Evolutionary conservation across 768 basidiomycete genomes (phyloP), one percentile per base, ranked within the genome.

Genomic region (Trametes punicea): DNA sequence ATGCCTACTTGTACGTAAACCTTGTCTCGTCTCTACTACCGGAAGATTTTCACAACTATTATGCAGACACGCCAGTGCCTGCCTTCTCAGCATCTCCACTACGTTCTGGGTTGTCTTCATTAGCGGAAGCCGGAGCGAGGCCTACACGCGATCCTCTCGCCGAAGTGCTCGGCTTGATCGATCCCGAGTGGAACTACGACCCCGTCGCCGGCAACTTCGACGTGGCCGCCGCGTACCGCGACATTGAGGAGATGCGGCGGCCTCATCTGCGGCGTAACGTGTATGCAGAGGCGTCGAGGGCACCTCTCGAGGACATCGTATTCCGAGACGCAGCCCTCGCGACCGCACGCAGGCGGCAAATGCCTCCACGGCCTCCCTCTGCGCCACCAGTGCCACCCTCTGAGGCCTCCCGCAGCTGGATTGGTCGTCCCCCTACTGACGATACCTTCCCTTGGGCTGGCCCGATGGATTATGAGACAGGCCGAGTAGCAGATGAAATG

Each of bases 1-100:
- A 60, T 60, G 58, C 58, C 53, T 1, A 21, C 21, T 8, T 54
- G 58, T 60, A 26, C 26, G 58, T 55, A 0, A 4, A 16, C 26
- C 18, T 29, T 18, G 16, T 34, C 11, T 49, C 15, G 9, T 16
- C 5, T 10, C 15, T 36, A n/a, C n/a, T n/a, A n/a, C n/a, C n/a
- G n/a, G 34, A 36, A 5, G 15, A 9, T 36, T 36, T 36, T 5
- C 34, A 15, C 5, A 36, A 5, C 7, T 36, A 15, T 36, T n/a
- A n/a, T 15, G 34, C 15, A 36, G 34, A 36, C 15, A n/a, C 13
- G 13, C 34, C 34, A 15, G n/a, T n/a, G n/a, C 34, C 34, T n/a
- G 6, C 15, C 9, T 15, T 36, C 4, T 36, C 34, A 15, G n/a
- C n/a, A n/a, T 36, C 34, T 36, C 34, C 34, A 5, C 34, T 36